Evolutionary conservation across 257 asterid species (phyloP), one percentile per base, ranked within the genome.

Genomic region (Salvia splendens): DNA sequence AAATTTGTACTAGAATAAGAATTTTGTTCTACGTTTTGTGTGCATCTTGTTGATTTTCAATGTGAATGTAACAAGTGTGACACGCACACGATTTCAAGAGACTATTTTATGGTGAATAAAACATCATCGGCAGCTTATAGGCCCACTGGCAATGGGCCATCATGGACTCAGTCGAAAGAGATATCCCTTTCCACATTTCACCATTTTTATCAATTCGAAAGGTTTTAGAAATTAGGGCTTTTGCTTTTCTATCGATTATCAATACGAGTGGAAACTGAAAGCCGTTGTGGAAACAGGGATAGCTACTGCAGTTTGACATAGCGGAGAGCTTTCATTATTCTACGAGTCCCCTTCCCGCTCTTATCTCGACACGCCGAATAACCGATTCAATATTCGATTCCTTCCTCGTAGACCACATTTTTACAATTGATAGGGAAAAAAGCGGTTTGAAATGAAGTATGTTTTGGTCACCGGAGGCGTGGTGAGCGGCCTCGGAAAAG

Each of bases 401-500:
- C 30, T 24, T 24, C 30, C 30, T 24, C 30, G 30, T 24, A 24
- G 30, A 24, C 30, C 16, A 17, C 16, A n/a, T 15, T 52, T 17
- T 28, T 12, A 1, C 40, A 55, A 59, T 43, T 45, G 60, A 17
- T 33, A 33, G 59, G 41, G 5, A 2, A 12, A 11, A 17, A 52
- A 24, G 61, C 35, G 17, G 2, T 3, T 5, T 51, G 33, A 38
- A 48, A 91, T 94, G 99, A 94, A 94, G 70, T 94, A 91, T 83
- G 96, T 94, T 6, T 64, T 88, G 78, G 96, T 94, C 0, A 94
- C 96, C 17, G 99, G 99, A 3, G 99, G 97, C 30, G 99, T 94
- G 36, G 99, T 94, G 43, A 94, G 99, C 79, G 99, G 99, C 67
- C 93, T 94, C 49, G 99, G 99, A 28, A 91, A 94, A 68, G 99